Evolutionary conservation across 805 yeast species (phyloP).

Genomic region (Zygotorulaspora florentina): DNA sequence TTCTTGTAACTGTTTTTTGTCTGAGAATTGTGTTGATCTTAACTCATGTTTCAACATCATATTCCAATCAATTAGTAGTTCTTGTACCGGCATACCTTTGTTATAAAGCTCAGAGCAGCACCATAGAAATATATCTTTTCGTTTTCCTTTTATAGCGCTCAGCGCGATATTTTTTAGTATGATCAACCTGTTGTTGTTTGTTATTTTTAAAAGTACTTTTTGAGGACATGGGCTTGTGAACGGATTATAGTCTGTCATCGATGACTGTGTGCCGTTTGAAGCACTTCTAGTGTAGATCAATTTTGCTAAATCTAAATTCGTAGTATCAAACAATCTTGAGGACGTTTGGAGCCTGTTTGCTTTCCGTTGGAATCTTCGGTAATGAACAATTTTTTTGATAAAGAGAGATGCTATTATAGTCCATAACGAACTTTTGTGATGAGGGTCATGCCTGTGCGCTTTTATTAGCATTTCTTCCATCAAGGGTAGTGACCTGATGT

Average conservation of each 20-base stretch:
- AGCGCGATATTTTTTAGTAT: conserved; percentile 28
- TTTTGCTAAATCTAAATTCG: conserved; percentile 23
- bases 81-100: conserved; percentile 22
- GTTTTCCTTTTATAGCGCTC: conserved; percentile 15
- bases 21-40: conserved; percentile 11
- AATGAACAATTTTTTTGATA: conserved; percentile 19
- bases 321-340: conserved; percentile 15
- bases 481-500: conserved; percentile 10
- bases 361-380: conserved; percentile 5
- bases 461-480: conserved; percentile 19
- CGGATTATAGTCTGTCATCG: conserved; percentile 19
- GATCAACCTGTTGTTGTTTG: conserved; percentile 18
- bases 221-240: conserved; percentile 20
- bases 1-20: conserved; percentile 9
- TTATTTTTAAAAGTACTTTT: conserved; percentile 17
- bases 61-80: conserved; percentile 28
- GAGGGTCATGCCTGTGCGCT: conserved; percentile 24
- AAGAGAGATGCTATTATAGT: conserved; percentile 23
- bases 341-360: background rate
- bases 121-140: conserved; percentile 28
- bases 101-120: conserved; percentile 23
- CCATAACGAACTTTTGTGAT: conserved; percentile 24
- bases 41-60: conserved; percentile 20
- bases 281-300: conserved; percentile 17
- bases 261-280: background rate